Evolutionary conservation across 2,329 filamentous ascomycete genomes (phyloP), one percentile per base, ranked within the genome.

Genomic region (Aspergillus viridinutans): DNA sequence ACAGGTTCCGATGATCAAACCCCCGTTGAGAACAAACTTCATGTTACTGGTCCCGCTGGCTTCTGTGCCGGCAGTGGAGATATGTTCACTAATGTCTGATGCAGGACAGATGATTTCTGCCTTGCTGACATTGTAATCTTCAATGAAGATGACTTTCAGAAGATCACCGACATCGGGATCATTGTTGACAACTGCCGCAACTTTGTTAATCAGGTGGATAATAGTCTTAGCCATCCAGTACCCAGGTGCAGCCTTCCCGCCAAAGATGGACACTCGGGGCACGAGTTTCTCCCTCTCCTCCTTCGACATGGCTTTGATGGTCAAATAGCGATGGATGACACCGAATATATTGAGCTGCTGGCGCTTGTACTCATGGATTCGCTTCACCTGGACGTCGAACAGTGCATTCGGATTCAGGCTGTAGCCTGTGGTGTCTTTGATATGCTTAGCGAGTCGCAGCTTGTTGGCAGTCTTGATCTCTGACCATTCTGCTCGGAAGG

Each of bases 201-300:
- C 94, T 60, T 87, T 88, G 79, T 97, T 97, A 80, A 99, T 87
- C 56, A 99, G 84, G 72, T 97, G 93, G 67, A 99, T 99, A 64
- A 97, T 92, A 43, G 94, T 95, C 84, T 99, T 99, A 40, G 94
- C 94, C 94, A 97, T 99, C 94, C 94, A 99, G 81, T 99, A 99
- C 17, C 94, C 94, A 0, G 94, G 94, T 1, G 94, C 94, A 26
- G 94, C 94, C 79, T 99, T 99, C 67, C 94, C 94, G 71, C 94
- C 94, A 72, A 99, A 97, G 74, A 99, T 95, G 56, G 90, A 94
- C 9, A 97, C 94, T 52, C 93, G 88, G 17, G 92, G 91, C 48
- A 88, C 84, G 59, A 90, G 82, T 78, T 94, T 94, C 82, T 95
- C 93, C 64, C 87, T 85, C 72, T 96, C 89, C 67, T 92, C 90